Conservation (phyloP, 2,329 filamentous ascomycete genomes). For the Claviceps cyperi region DNA sequence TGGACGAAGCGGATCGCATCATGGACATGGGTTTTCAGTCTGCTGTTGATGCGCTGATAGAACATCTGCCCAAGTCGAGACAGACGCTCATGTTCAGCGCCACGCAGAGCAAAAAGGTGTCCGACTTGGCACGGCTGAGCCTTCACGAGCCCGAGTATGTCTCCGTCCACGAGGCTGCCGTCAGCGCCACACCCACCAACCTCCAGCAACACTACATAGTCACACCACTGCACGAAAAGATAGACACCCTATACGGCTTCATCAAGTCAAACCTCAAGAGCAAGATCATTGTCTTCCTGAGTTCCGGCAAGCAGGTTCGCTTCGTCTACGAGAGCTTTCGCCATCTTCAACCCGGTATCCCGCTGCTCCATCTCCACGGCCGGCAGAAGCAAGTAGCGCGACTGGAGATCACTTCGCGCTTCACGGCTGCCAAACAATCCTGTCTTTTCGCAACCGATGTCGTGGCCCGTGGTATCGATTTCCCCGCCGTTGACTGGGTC, state of each 20-base stretch:
- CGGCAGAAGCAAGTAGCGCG: slow-evolving; percentile 84
- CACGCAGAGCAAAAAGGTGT: slow-evolving; percentile 88
- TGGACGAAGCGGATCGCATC: slow-evolving; percentile 93
- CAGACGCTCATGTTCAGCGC: slow-evolving; percentile 94
- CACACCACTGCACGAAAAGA: slow-evolving; percentile 72
- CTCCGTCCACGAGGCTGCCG: slow-evolving; percentile 74
- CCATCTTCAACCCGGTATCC: slow-evolving; percentile 86
- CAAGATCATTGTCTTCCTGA: slow-evolving; percentile 92
- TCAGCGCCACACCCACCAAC: slow-evolving; percentile 63
- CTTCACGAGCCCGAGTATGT: slow-evolving; percentile 89
- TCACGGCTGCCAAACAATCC: slow-evolving; percentile 64
- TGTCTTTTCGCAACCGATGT: slow-evolving; percentile 95
- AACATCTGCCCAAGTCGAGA: slow-evolving; percentile 71
- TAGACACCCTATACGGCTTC: slow-evolving; percentile 87
- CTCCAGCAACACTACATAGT: slow-evolving; percentile 87
- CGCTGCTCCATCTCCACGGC: slow-evolving; percentile 82
- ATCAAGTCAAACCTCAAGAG: slow-evolving; percentile 80
- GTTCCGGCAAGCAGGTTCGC: slow-evolving; percentile 88
- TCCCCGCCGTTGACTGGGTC: slow-evolving; percentile 94
- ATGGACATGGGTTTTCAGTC: slow-evolving; percentile 94
- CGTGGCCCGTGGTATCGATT: slow-evolving; percentile 84
- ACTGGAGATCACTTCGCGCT: slow-evolving; percentile 74
- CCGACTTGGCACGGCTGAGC: slow-evolving; percentile 77
- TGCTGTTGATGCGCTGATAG: slow-evolving; percentile 81
- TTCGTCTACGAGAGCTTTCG: slow-evolving; percentile 92